phyloP scores from a whole-genome alignment of 139 green algal genomes.

The Closterium sp. region DNA sequence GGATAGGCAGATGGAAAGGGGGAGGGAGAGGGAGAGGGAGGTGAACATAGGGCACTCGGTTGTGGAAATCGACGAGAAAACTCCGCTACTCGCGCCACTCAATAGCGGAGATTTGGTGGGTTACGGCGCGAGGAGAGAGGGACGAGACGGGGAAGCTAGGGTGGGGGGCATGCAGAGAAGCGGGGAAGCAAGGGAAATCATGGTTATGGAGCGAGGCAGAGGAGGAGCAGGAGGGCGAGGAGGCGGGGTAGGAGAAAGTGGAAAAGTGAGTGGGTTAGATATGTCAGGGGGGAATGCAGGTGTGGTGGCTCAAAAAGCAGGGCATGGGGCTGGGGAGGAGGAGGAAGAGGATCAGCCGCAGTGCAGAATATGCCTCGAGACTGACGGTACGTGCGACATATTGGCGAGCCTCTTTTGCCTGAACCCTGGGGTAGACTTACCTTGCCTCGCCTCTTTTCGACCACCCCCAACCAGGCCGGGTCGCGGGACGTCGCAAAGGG shows the following conservation, averaged over 20 bases:
- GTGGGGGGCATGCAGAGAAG: neutral
- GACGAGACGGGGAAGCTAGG: neutral
- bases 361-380: neutral
- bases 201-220: neutral
- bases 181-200: too few relatives aligned
- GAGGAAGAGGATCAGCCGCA: neutral
- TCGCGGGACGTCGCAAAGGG: too few relatives aligned
- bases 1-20: too few relatives aligned
- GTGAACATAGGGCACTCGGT: neutral
- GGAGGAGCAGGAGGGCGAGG: too few relatives aligned
- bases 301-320: too few relatives aligned
- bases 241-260: too few relatives aligned
- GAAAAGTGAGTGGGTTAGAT: neutral
- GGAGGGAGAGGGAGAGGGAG: neutral
- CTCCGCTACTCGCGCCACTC: neutral
- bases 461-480: too few relatives aligned
- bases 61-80: neutral
- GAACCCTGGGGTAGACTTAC: too few relatives aligned
- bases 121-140: neutral
- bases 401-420: too few relatives aligned
- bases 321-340: neutral
- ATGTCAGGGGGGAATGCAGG: neutral
- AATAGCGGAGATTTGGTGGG: neutral
- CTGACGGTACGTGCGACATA: neutral
- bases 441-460: too few relatives aligned